A percentile compares a stretch with the other conserved stretches of the same genome.
phyloP scores from a whole-genome alignment of 805 yeast genomes.

The Grigorovia jiainica region DNA sequence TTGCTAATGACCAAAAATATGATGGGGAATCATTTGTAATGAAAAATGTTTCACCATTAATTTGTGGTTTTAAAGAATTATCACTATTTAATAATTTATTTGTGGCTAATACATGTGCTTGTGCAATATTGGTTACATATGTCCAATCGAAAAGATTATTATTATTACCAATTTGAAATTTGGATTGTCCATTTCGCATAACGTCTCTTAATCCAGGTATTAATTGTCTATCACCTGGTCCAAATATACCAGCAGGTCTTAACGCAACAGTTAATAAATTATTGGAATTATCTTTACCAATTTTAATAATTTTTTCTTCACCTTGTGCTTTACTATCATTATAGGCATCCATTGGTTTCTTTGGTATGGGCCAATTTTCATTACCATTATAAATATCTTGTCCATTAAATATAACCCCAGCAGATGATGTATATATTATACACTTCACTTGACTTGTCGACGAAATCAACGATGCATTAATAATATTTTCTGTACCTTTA shows the following conservation, averaged over 20 bases:
- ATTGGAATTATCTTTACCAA: conserved; percentile 49
- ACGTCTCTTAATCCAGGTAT: conserved; percentile 87
- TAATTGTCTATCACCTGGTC: conserved; percentile 96
- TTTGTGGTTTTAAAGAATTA: conserved; percentile 31
- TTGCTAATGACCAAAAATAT: conserved; percentile 93
- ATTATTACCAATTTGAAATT: conserved; percentile 91
- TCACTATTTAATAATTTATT: conserved; percentile 57
- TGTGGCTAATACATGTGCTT: conserved; percentile 80
- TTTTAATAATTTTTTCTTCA: conserved; percentile 63
- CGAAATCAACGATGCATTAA: conserved; percentile 37
- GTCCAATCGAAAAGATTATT: conserved; percentile 93
- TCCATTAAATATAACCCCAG: conserved; percentile 97
- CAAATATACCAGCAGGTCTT: conserved; percentile 97
- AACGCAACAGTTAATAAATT: conserved; percentile 71
- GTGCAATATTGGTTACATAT: conserved; percentile 97
- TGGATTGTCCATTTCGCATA: conserved; percentile 75
- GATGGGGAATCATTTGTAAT: conserved; percentile 91
- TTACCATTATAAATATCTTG: conserved; percentile 84
- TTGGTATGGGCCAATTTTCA: conserved; percentile 90
- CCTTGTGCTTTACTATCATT: conserved; percentile 92
- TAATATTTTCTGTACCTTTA: conserved; percentile 70
- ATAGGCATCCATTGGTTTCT: conserved; percentile 89
- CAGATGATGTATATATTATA: conserved; percentile 89
- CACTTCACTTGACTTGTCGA: conserved; percentile 43
- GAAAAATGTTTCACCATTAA: conserved; percentile 84